phyloP scores from a whole-genome alignment of 2,329 filamentous ascomycete genomes.

The Ophiostoma triangulosporum region DNA sequence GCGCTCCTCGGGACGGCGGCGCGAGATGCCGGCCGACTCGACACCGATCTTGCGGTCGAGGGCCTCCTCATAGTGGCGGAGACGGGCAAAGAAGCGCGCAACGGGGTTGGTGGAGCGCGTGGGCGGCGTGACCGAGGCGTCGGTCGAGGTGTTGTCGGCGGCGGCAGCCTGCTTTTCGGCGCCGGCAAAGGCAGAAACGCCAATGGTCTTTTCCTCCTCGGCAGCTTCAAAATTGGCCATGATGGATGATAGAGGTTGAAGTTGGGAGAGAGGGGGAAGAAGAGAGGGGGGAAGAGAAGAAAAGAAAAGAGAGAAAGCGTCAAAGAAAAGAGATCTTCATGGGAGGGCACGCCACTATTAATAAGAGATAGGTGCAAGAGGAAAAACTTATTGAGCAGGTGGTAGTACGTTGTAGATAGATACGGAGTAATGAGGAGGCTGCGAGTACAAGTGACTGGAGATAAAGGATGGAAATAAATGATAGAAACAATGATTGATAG shows the following conservation, averaged over 20 bases:
- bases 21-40: slow-evolving; percentile 32
- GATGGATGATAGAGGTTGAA: background rate
- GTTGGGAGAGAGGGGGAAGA: background rate
- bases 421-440: background rate
- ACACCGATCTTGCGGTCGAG: slow-evolving; percentile 34
- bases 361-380: background rate
- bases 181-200: slow-evolving; percentile 1
- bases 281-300: background rate
- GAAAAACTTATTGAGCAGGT: background rate
- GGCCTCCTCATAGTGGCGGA: slow-evolving; percentile 28
- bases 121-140: slow-evolving; percentile 6
- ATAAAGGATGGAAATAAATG: too few relatives aligned
- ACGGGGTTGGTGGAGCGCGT: slow-evolving; percentile 8
- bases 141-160: background rate
- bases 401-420: background rate
- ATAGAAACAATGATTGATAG: too few relatives aligned
- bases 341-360: background rate
- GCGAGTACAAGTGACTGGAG: background rate
- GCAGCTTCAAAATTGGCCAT: slow-evolving; percentile 7
- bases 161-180: background rate
- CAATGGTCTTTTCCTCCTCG: slow-evolving; percentile 13
- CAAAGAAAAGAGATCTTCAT: background rate
- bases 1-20: slow-evolving; percentile 31
- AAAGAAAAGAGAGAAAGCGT: background rate
- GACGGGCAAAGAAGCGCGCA: slow-evolving; percentile 21